phyloP scores from a whole-genome alignment of 495 filamentous ascomycete genomes.

The Tetracladium marchalianum region DNA sequence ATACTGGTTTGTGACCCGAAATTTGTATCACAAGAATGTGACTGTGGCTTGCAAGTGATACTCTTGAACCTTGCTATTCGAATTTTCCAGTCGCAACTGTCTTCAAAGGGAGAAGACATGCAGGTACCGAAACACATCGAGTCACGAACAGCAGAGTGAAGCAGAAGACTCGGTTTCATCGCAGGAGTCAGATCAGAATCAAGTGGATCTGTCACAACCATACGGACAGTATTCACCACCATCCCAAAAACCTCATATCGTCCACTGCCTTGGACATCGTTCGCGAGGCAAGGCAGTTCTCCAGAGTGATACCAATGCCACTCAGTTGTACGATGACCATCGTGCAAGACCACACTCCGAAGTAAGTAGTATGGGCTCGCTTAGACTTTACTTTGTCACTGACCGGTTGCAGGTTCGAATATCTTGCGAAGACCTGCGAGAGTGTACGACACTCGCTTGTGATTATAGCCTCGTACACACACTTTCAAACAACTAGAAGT shows the following conservation, averaged over 20 bases:
- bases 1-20: conserved; percentile 2
- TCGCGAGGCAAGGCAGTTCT: conserved; percentile 2
- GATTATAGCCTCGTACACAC: conserved; percentile 3
- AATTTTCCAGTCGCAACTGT: conserved; percentile 5
- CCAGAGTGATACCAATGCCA: conserved; percentile 2
- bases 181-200: not conserved
- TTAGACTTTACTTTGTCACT: not conserved
- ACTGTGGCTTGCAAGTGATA: not conserved
- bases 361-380: not conserved
- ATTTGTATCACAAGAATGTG: not conserved
- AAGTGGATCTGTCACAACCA: not conserved
- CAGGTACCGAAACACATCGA: not conserved
- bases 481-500: conserved; percentile 4
- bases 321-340: not conserved
- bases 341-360: not conserved
- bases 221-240: not conserved
- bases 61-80: not conserved
- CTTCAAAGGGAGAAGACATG: conserved; percentile 4
- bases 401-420: conserved; percentile 1
- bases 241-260: not conserved
- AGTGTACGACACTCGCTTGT: conserved; percentile 5
- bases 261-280: conserved; percentile 2
- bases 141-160: not conserved
- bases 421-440: not conserved
- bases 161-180: not conserved